phyloP scores from a whole-genome alignment of 2,329 filamentous ascomycete genomes.

The Phaeosphaeriaceae sp. region DNA sequence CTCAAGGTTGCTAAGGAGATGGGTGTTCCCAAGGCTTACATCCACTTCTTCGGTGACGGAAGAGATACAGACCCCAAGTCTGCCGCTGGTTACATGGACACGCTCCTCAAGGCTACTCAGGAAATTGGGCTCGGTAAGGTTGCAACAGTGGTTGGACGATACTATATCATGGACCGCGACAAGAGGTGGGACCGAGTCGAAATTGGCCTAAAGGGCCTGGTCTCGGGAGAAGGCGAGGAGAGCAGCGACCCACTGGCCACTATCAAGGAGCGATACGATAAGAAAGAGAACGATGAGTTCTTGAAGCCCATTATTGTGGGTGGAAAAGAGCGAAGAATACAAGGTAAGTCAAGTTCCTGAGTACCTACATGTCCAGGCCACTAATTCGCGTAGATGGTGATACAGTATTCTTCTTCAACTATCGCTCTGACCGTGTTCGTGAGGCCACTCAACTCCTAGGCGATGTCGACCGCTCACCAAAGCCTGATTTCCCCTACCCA shows the following conservation, averaged over 20 bases:
- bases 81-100: slow-evolving; percentile 83
- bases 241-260: slow-evolving; percentile 84
- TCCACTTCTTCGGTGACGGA: slow-evolving; percentile 99
- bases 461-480: slow-evolving; percentile 87
- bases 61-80: slow-evolving; percentile 98
- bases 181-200: slow-evolving; percentile 98
- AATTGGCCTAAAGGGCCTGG: slow-evolving; percentile 83
- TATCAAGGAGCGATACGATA: slow-evolving; percentile 85
- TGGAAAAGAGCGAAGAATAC: slow-evolving; percentile 82
- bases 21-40: slow-evolving; percentile 87
- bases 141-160: slow-evolving; percentile 91
- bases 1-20: slow-evolving; percentile 89
- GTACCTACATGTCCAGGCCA: slow-evolving; percentile 33
- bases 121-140: slow-evolving; percentile 87
- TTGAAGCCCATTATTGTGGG: slow-evolving; percentile 96
- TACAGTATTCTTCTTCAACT: slow-evolving; percentile 99
- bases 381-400: slow-evolving; percentile 71
- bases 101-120: slow-evolving; percentile 78
- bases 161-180: slow-evolving; percentile 99
- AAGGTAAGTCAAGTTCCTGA: slow-evolving; percentile 63
- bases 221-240: slow-evolving; percentile 85
- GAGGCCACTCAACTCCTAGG: slow-evolving; percentile 96
- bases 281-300: slow-evolving; percentile 94
- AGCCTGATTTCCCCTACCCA: slow-evolving; percentile 90
- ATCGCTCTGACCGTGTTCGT: slow-evolving; percentile 95